Evolutionary conservation across 768 basidiomycete genomes (phyloP).

Genomic region (Suillus alpinus): DNA sequence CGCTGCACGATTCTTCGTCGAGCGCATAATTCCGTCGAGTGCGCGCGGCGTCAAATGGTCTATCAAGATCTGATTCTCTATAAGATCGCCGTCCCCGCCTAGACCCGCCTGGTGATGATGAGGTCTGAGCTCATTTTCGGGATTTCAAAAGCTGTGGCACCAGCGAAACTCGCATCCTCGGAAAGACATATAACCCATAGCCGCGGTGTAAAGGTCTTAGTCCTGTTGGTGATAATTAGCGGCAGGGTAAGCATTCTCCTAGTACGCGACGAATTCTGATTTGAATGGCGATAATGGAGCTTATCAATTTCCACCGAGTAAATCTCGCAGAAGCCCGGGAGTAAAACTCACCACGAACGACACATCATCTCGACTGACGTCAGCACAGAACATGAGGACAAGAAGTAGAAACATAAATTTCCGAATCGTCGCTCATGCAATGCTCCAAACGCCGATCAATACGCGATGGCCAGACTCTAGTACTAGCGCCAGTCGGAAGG

Average conservation of each 20-base stretch:
- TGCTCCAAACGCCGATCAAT: neutral
- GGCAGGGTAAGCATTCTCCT: conserved; percentile 3
- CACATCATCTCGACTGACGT: neutral
- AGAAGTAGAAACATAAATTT: neutral
- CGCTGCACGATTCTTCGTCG: neutral
- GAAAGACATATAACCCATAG: neutral
- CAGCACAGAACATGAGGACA: neutral
- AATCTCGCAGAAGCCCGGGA: neutral
- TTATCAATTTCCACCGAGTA: neutral
- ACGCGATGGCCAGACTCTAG: neutral
- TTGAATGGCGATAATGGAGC: neutral
- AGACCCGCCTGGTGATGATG: neutral
- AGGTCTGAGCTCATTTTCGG: neutral
- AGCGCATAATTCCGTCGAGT: neutral
- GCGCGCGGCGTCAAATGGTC: neutral
- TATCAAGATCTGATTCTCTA: neutral
- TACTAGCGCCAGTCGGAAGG: neutral
- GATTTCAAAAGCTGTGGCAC: neutral
- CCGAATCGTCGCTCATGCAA: neutral
- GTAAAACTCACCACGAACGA: neutral
- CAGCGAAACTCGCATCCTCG: neutral
- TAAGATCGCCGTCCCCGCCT: neutral
- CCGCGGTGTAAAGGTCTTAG: neutral
- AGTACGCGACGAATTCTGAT: neutral
- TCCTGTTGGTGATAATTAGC: neutral